A percentile compares a stretch with the other conserved stretches of the same genome.
Conservation (phyloP, 108 stramenopile species). For the Cylindrotheca closterium region DNA sequence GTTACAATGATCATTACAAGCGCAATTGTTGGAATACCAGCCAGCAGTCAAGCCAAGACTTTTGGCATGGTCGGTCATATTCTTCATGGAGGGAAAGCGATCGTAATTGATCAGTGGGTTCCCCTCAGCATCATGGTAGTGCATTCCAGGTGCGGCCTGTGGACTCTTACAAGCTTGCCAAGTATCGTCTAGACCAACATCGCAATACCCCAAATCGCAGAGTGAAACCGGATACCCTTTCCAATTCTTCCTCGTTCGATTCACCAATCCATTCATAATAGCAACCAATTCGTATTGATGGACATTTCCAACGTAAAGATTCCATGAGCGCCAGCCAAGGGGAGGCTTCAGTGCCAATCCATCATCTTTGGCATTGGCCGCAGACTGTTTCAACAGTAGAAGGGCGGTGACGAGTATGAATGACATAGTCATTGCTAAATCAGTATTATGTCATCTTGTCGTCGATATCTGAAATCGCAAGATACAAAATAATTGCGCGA, state of each 20-base stretch:
- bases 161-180: conserved; percentile 38
- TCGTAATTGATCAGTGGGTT: conserved; percentile 34
- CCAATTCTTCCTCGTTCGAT: conserved; percentile 15
- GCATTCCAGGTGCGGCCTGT: conserved; percentile 7
- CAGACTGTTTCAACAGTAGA: no score
- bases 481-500: no score
- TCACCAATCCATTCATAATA: conserved; percentile 38
- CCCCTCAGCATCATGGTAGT: conserved; percentile 39
- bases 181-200: conserved; percentile 51
- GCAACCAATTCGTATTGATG: conserved; percentile 19
- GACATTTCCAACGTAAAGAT: conserved; percentile 21
- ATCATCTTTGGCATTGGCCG: conserved; percentile 26
- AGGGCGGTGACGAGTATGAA: no score
- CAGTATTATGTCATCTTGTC: no score
- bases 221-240: conserved; percentile 19
- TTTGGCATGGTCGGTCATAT: conserved; percentile 41
- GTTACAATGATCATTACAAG: conserved; percentile 24
- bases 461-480: no score
- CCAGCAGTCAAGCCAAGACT: conserved; percentile 43
- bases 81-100: conserved; percentile 31
- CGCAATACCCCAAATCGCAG: conserved; percentile 43
- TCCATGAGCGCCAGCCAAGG: conserved; percentile 40
- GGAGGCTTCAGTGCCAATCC: conserved; percentile 34
- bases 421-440: no score
- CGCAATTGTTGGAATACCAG: conserved; percentile 57